phyloP scores from a whole-genome alignment of 2,329 filamentous ascomycete species.

The Periconia sp. region DNA sequence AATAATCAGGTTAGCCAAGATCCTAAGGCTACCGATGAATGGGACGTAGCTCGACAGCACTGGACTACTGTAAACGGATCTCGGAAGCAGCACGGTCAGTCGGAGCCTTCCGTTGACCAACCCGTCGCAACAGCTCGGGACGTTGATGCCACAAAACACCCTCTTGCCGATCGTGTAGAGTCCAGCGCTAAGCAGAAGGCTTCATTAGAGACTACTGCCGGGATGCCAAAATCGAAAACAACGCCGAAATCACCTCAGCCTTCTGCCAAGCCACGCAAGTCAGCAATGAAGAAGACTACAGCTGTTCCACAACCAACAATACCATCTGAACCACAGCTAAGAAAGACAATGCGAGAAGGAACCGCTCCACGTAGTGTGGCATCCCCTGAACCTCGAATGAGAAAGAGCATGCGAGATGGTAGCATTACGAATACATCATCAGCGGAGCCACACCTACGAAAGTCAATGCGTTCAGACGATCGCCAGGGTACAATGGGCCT shows the following conservation, averaged over 20 bases:
- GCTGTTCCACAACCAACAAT: constrained; percentile 25
- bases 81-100: constrained; percentile 67
- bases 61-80: constrained; percentile 71
- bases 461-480: constrained; percentile 54
- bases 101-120: constrained; percentile 55
- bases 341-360: constrained; percentile 43
- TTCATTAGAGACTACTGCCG: constrained; percentile 1
- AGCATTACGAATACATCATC: constrained; percentile 7
- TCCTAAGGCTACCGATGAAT: constrained; percentile 61
- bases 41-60: constrained; percentile 72
- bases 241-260: constrained; percentile 18
- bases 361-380: constrained; percentile 9
- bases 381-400: constrained; percentile 37
- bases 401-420: constrained; percentile 39
- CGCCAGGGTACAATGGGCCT: constrained; percentile 33
- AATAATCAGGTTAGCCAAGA: too few relatives aligned
- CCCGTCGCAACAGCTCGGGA: background rate
- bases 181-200: too few relatives aligned
- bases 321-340: constrained; percentile 38
- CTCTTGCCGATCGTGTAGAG: background rate
- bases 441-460: constrained; percentile 48
- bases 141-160: background rate
- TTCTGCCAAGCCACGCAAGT: constrained; percentile 43
- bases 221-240: background rate
- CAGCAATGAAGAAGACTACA: constrained; percentile 50